These are phyloP conservation scores for Erucastrum elatum DNA, from an alignment of 345 rosid species.

Conservation along the genomic window DNA sequence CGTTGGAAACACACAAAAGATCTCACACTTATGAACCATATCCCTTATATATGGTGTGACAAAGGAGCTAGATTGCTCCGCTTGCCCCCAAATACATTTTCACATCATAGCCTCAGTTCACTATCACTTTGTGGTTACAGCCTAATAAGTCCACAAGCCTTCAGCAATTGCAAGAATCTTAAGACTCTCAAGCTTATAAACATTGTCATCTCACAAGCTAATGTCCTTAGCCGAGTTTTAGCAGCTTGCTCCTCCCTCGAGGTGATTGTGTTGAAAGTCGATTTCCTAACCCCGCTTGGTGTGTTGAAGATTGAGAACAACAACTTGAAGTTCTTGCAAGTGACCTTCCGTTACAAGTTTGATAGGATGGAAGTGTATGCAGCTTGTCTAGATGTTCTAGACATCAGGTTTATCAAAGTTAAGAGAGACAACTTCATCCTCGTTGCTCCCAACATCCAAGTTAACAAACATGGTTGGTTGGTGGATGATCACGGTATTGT, in stretches of 20 bases:
- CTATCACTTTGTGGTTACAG: conserved; percentile 2
- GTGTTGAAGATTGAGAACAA: conserved; percentile 24
- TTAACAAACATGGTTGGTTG: neutral
- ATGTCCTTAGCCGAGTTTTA: neutral
- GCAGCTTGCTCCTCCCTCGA: conserved; percentile 24
- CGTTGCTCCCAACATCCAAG: neutral
- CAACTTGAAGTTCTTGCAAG: conserved; percentile 16
- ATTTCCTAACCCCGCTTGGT: neutral
- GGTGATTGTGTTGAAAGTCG: conserved; percentile 10
- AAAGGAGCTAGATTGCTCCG: neutral
- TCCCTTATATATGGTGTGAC: neutral
- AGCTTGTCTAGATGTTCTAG: conserved; percentile 4
- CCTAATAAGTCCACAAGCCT: neutral
- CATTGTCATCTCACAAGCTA: neutral
- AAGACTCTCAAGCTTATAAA: conserved; percentile 14
- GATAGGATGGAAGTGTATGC: conserved; percentile 3
- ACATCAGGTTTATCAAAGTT: neutral
- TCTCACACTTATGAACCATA: neutral
- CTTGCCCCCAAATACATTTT: neutral
- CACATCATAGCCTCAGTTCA: neutral
- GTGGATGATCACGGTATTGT: neutral
- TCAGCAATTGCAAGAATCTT: conserved; percentile 2
- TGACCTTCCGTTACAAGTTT: neutral
- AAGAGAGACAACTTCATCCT: neutral
- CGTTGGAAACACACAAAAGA: neutral